phyloP scores from a whole-genome alignment of 2,329 filamentous ascomycete genomes.

The Colletotrichum neosansevieriae region DNA sequence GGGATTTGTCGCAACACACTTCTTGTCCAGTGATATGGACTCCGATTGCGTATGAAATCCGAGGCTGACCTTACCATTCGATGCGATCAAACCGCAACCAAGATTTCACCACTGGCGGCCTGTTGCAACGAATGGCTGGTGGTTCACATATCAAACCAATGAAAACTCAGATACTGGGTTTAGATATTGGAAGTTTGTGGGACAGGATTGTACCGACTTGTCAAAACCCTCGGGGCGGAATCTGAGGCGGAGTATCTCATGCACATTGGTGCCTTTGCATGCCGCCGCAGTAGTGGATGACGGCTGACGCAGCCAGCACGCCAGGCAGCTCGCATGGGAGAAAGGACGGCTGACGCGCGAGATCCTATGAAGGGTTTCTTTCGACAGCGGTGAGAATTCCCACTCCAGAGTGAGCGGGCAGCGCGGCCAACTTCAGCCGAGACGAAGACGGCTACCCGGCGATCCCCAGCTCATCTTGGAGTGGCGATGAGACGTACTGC shows the following conservation, averaged over 20 bases:
- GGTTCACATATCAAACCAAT: conserved; percentile 5
- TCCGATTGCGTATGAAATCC: not conserved
- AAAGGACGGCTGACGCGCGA: conserved; percentile 12
- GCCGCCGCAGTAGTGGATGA: conserved; percentile 22
- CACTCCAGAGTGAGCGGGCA: conserved; percentile 1
- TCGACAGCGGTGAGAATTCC: conserved; percentile 27
- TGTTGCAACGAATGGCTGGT: conserved; percentile 4
- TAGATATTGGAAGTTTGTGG: conserved; percentile 23
- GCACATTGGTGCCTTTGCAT: conserved; percentile 30
- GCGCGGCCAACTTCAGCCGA: not conserved
- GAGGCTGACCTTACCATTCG: not conserved
- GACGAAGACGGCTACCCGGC: too few relatives aligned
- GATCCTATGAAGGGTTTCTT: conserved; percentile 17
- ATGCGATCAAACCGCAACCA: conserved; percentile 12
- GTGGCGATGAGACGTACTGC: conserved; percentile 24
- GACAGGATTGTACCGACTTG: not conserved
- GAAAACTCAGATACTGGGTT: not conserved
- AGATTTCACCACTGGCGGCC: conserved; percentile 14
- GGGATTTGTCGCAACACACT: too few relatives aligned
- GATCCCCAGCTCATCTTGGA: not conserved
- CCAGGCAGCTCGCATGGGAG: conserved; percentile 11
- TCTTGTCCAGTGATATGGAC: not conserved
- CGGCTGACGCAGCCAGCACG: conserved; percentile 26
- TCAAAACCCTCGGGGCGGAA: conserved; percentile 3
- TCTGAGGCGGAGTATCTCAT: conserved; percentile 24